These are phyloP conservation scores for Pichia occidentalis DNA, from an alignment of 805 yeast genomes.

Conservation along the genomic window DNA sequence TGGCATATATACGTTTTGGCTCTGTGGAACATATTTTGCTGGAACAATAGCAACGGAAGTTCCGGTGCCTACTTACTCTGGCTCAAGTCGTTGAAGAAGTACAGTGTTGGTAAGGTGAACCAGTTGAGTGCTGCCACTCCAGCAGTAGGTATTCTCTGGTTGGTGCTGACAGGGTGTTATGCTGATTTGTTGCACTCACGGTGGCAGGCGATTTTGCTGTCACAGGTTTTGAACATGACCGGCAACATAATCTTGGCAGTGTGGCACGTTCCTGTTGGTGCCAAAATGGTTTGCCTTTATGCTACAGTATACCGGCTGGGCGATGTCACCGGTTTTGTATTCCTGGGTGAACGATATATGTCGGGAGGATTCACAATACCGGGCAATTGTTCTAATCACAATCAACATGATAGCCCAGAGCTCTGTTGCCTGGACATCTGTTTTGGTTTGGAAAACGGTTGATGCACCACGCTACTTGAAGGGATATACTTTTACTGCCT, in stretches of 20 bases:
- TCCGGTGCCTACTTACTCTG: slow-evolving; percentile 58
- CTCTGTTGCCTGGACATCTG: slow-evolving; percentile 31
- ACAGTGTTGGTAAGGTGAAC: slow-evolving; percentile 39
- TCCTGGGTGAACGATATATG: slow-evolving; percentile 53
- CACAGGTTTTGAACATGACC: slow-evolving; percentile 47
- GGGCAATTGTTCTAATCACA: slow-evolving; percentile 50
- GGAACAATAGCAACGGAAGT: slow-evolving; percentile 54
- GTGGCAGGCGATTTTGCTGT: slow-evolving; percentile 46
- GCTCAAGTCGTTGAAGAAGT: slow-evolving; percentile 46
- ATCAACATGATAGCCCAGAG: slow-evolving; percentile 46
- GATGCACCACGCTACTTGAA: slow-evolving; percentile 51
- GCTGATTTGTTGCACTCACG: slow-evolving; percentile 49
- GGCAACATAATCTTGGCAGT: slow-evolving; percentile 51
- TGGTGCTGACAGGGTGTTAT: slow-evolving; percentile 38
- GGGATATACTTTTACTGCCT: slow-evolving; percentile 45
- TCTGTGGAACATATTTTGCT: slow-evolving; percentile 50
- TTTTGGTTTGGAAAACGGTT: slow-evolving; percentile 39
- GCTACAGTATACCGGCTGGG: slow-evolving; percentile 54
- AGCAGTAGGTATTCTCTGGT: slow-evolving; percentile 48
- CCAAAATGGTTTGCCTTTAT: slow-evolving; percentile 63
- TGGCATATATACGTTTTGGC: slow-evolving; percentile 58
- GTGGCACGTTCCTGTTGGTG: slow-evolving; percentile 51
- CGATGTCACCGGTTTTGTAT: slow-evolving; percentile 56
- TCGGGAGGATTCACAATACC: slow-evolving; percentile 47
- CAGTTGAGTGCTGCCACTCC: slow-evolving; percentile 51